Conservation (phyloP, 306 rosid species). For the Glycyrrhiza uralensis region DNA sequence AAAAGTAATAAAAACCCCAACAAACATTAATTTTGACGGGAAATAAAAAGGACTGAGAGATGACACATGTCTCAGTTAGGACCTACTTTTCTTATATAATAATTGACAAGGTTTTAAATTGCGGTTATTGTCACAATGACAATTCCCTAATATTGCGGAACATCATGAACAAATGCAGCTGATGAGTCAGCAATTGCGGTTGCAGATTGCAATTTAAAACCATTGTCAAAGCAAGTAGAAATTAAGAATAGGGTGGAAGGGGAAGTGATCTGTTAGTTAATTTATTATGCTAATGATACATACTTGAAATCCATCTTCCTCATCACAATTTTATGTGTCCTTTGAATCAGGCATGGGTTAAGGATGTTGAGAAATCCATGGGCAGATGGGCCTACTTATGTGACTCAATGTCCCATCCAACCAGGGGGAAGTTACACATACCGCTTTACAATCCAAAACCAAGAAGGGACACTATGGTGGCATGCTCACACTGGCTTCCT, state of each 20-base stretch:
- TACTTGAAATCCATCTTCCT: background rate
- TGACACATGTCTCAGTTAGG: too few species aligned
- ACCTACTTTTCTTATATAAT: too few species aligned
- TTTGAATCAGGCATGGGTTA: slow-evolving; percentile 73
- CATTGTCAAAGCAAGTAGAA: too few species aligned
- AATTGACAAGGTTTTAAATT: too few species aligned
- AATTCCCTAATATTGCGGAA: too few species aligned
- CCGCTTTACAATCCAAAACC: slow-evolving; percentile 71
- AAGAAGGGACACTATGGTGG: slow-evolving; percentile 97
- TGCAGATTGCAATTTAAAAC: too few species aligned
- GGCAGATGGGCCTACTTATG: slow-evolving; percentile 91
- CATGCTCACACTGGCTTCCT: slow-evolving; percentile 90
- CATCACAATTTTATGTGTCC: slow-evolving; percentile 8
- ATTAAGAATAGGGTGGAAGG: background rate
- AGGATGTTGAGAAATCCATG: slow-evolving; percentile 85
- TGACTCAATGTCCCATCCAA: slow-evolving; percentile 88
- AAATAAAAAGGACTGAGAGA: too few species aligned
- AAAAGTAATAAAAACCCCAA: too few species aligned
- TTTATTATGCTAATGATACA: background rate
- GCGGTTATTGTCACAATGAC: too few species aligned
- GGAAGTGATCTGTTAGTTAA: background rate
- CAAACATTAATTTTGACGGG: too few species aligned
- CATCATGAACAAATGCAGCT: background rate
- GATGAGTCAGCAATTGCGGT: background rate
- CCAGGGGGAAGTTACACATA: slow-evolving; percentile 92